Evolutionary conservation across 768 basidiomycete genomes (phyloP), one percentile per base, ranked within the genome.

Genomic region (Chalciporus pseudorubinellus): DNA sequence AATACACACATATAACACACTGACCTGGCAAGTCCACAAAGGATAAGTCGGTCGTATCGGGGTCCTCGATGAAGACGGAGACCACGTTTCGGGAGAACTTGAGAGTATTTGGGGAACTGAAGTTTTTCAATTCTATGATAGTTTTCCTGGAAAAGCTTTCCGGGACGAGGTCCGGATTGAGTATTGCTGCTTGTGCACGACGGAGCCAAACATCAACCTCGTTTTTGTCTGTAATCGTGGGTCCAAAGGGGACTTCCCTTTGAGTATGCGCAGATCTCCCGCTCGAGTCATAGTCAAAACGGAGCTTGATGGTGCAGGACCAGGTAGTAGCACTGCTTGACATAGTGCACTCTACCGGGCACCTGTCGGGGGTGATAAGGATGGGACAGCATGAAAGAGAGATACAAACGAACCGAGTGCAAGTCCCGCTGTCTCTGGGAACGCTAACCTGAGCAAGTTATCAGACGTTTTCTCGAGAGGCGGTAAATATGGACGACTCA

Each of bases 341-440:
- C 73, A 82, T 74, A 0, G 72, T 72, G 49, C 77, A 79, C 51
- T 81, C 76, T 74, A 78, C 78, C 0, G 79, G 80, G 46, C 81
- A 82, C 45, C 81, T 80, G 42, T 31, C 16, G 6, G 2, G 20
- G 47, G 34, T 38, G 11, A 11, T 63, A 41, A 49, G 33, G 21
- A 20, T 3, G 6, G 24, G 22, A 18, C 46, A n/a, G 5, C 14
- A 38, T 20, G 16, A 1, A 11, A 31, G 9, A 38, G 39, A 21
- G 1, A 8, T n/a, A 24, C 24, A 13, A n/a, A 46, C 54, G 22
- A 3, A 78, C 82, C 80, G 70, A 0, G 81, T 83, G 46, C 82
- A 83, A 0, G 81, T 83, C 20, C 81, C 81, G 39, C 78, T 79
- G 36, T 83, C 83, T 28, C 83, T 70, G 11, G 83, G 83, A 24